phyloP scores from a whole-genome alignment of 2,329 filamentous ascomycete genomes.

The Chlorencoelia australis region DNA sequence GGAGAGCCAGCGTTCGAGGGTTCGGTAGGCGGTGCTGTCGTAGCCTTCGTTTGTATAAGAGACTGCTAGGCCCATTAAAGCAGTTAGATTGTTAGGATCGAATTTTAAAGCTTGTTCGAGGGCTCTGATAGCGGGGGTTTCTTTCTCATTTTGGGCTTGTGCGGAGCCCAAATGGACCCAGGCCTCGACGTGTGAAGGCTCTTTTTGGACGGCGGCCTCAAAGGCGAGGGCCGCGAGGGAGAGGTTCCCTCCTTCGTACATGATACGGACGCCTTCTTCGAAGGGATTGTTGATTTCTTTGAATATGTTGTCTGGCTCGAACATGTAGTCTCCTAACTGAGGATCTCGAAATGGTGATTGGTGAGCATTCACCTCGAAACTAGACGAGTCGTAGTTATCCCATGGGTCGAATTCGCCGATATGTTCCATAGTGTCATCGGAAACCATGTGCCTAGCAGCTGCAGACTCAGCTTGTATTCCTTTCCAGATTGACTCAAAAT shows the following conservation, averaged over 20 bases:
- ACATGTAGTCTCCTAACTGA: slow-evolving; percentile 79
- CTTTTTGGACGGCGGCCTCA: slow-evolving; percentile 87
- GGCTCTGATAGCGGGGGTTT: slow-evolving; percentile 87
- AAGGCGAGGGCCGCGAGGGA: slow-evolving; percentile 90
- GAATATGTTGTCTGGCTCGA: slow-evolving; percentile 91
- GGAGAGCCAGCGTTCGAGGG: slow-evolving; percentile 93
- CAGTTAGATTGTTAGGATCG: slow-evolving; percentile 76
- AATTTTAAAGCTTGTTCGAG: slow-evolving; percentile 84
- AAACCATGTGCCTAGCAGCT: slow-evolving; percentile 58
- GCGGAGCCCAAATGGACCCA: slow-evolving; percentile 89
- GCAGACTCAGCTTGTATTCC: slow-evolving; percentile 70
- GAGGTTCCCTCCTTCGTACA: slow-evolving; percentile 87
- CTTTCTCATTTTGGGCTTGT: slow-evolving; percentile 98
- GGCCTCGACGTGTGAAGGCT: slow-evolving; percentile 77
- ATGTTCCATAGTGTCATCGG: slow-evolving; percentile 49
- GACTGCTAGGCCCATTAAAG: slow-evolving; percentile 89
- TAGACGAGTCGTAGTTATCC: slow-evolving; percentile 63
- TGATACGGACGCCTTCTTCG: slow-evolving; percentile 84
- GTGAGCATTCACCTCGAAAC: slow-evolving; percentile 61
- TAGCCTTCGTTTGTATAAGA: slow-evolving; percentile 99
- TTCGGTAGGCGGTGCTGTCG: slow-evolving; percentile 92
- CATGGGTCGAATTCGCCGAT: slow-evolving; percentile 72
- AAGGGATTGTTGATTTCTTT: slow-evolving; percentile 73
- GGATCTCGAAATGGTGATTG: slow-evolving; percentile 57
- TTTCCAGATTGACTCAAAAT: slow-evolving; percentile 85